A percentile compares a stretch with the other conserved stretches of the same genome.
phyloP scores from a whole-genome alignment of 352 stramenopile genomes.

The Peronospora farinosa region DNA sequence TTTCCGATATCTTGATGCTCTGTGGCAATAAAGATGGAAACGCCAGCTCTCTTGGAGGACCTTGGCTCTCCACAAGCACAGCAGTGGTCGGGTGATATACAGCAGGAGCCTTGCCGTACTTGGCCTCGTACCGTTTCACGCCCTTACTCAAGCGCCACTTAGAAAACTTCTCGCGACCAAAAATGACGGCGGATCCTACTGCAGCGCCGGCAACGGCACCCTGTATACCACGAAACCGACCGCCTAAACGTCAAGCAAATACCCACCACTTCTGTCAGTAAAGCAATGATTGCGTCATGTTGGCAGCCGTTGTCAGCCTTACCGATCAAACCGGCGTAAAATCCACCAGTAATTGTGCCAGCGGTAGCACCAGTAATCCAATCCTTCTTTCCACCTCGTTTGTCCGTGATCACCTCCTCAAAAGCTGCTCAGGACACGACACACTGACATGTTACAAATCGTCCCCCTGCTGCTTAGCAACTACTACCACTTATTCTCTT shows the following conservation, averaged over 20 bases:
- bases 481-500: not conserved
- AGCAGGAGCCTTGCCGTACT: constrained; percentile 56
- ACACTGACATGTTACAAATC: not conserved
- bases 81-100: constrained; percentile 63
- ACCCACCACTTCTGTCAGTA: not conserved
- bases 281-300: not conserved
- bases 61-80: constrained; percentile 55
- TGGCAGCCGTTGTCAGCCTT: constrained; percentile 9
- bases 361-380: constrained; percentile 47
- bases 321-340: constrained; percentile 68
- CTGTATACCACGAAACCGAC: constrained; percentile 59
- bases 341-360: constrained; percentile 60
- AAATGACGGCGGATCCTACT: constrained; percentile 51
- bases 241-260: constrained; percentile 33
- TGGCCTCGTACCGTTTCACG: constrained; percentile 72
- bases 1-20: constrained; percentile 60
- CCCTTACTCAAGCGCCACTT: constrained; percentile 70
- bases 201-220: constrained; percentile 53
- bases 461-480: not conserved
- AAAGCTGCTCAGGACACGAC: constrained; percentile 34
- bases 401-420: constrained; percentile 72
- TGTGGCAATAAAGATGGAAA: constrained; percentile 70
- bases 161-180: constrained; percentile 66
- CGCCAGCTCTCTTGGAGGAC: constrained; percentile 42
- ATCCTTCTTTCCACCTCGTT: constrained; percentile 51